phyloP scores from a whole-genome alignment of 2,329 filamentous ascomycete genomes.

The Xylaria sp. region DNA sequence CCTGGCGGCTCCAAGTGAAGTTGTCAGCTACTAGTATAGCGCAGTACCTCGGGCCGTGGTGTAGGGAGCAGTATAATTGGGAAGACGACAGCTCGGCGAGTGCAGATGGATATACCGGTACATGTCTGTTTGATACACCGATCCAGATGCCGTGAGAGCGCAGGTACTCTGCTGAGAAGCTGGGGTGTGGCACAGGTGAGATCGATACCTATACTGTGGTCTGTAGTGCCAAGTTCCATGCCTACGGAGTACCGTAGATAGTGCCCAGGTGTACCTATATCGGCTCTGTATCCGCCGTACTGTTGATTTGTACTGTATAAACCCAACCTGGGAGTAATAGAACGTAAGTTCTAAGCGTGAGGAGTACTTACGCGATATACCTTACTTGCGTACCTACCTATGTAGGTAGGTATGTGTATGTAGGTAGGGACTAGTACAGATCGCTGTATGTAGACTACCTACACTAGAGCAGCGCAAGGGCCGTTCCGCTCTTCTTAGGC shows the following conservation, averaged over 20 bases:
- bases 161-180: slow-evolving; percentile 24
- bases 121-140: slow-evolving; percentile 34
- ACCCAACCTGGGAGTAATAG: neutral
- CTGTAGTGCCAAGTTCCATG: slow-evolving; percentile 6
- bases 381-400: no score
- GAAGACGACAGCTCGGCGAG: slow-evolving; percentile 22
- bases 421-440: no score
- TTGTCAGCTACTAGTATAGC: slow-evolving; percentile 30
- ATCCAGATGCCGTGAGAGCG: slow-evolving; percentile 24
- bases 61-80: slow-evolving; percentile 9
- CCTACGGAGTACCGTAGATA: neutral
- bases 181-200: slow-evolving; percentile 23
- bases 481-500: neutral
- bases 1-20: slow-evolving; percentile 7
- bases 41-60: slow-evolving; percentile 14
- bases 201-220: neutral
- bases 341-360: neutral
- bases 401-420: no score
- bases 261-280: neutral
- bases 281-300: neutral
- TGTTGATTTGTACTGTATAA: neutral
- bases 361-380: neutral
- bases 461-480: neutral
- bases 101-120: slow-evolving; percentile 31
- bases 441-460: no score